A percentile compares a stretch with the other conserved stretches of the same genome.
phyloP scores from a whole-genome alignment of 345 rosid species.

The Rhodomyrtus tomentosa region DNA sequence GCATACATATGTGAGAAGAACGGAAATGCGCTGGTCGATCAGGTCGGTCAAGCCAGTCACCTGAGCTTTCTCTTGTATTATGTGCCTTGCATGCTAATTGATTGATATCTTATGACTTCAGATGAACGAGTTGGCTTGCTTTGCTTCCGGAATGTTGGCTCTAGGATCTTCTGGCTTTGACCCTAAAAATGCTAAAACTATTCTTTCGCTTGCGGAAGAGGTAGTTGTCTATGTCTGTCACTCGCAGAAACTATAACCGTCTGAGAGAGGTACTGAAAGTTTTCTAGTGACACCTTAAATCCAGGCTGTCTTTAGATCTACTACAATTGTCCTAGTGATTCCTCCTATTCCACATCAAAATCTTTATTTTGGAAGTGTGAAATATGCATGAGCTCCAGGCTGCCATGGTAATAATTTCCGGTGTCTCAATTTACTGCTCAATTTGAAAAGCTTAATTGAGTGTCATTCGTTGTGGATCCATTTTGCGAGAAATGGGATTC shows the following conservation, averaged over 20 bases:
- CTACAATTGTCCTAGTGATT: background rate
- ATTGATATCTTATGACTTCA: slow-evolving; percentile 11
- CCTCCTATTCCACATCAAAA: background rate
- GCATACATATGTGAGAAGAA: slow-evolving; percentile 71
- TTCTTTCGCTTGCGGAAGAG: slow-evolving; percentile 82
- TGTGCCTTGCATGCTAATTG: background rate
- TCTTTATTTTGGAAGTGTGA: background rate
- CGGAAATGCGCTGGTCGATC: slow-evolving; percentile 38
- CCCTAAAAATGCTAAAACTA: slow-evolving; percentile 42
- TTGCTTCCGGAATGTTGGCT: slow-evolving; percentile 96
- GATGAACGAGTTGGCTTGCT: slow-evolving; percentile 99
- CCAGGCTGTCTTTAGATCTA: background rate
- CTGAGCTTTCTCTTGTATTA: background rate
- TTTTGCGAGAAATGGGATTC: background rate
- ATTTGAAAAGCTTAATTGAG: background rate
- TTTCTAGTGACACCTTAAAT: background rate
- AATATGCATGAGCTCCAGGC: background rate
- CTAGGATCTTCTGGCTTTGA: slow-evolving; percentile 79
- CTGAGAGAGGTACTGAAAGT: background rate
- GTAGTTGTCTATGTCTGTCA: slow-evolving; percentile 16
- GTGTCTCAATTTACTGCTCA: background rate
- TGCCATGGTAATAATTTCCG: background rate
- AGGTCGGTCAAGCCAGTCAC: slow-evolving; percentile 23
- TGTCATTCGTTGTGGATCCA: background rate
- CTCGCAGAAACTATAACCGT: background rate